A percentile compares a stretch with the other conserved stretches of the same genome.
phyloP scores from a whole-genome alignment of 164 flowering plant genomes.

The Tinospora cordifolia region DNA sequence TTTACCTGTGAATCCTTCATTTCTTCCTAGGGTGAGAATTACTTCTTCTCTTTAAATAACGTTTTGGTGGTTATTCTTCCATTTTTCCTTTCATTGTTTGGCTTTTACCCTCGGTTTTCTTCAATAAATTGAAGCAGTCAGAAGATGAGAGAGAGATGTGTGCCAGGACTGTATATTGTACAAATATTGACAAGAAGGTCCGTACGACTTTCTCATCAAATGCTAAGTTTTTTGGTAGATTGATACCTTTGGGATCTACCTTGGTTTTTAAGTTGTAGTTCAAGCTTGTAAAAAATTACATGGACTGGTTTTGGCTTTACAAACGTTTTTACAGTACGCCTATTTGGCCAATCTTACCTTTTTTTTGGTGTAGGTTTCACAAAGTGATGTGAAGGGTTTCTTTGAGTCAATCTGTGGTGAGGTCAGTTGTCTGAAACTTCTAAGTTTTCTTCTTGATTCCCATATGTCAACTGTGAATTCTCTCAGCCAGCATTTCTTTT shows the following conservation, averaged over 20 bases:
- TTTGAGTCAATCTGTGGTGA: constrained; percentile 90
- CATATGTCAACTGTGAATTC: not conserved
- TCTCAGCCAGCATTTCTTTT: not conserved
- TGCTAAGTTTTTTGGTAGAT: not conserved
- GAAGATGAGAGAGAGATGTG: constrained; percentile 99
- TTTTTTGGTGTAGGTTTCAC: constrained; percentile 58
- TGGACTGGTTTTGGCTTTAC: not conserved
- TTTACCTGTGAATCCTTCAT: constrained; percentile 95
- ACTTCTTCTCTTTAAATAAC: not conserved
- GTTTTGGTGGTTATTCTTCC: not conserved
- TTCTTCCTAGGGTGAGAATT: constrained; percentile 69
- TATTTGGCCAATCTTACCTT: not conserved
- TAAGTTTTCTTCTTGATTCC: constrained; percentile 5
- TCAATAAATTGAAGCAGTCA: constrained; percentile 39
- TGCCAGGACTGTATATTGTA: constrained; percentile 88
- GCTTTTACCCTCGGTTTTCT: not conserved
- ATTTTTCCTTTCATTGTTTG: not conserved
- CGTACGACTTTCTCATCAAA: not conserved
- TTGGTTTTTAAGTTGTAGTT: not conserved
- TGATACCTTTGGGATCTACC: not conserved
- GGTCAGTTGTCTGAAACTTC: constrained; percentile 32
- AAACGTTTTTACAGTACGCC: not conserved
- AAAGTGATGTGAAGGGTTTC: constrained; percentile 75
- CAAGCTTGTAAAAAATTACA: not conserved
- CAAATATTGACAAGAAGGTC: constrained; percentile 98